Conservation (phyloP, 2,329 filamentous ascomycete genomes). For the Aspergillus quadricinctus region DNA sequence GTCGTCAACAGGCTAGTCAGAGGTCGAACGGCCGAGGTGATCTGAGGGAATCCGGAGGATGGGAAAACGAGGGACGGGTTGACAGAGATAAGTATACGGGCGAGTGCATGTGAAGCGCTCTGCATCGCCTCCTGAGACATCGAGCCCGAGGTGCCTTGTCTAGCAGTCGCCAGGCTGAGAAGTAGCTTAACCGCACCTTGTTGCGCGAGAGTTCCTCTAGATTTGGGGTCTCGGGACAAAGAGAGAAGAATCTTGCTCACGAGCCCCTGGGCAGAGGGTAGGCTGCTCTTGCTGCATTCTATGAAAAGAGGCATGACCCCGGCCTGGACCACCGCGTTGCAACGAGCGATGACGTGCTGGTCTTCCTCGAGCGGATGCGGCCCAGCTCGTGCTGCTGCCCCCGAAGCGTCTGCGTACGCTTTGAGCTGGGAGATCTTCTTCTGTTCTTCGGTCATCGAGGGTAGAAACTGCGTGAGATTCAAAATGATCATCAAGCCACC, state of each 20-base stretch:
- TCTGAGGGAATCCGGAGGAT: slow-evolving; percentile 64
- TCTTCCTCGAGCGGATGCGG: slow-evolving; percentile 70
- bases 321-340: slow-evolving; percentile 72
- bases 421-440: slow-evolving; percentile 89
- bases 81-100: slow-evolving; percentile 79
- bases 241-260: slow-evolving; percentile 73
- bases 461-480: slow-evolving; percentile 79
- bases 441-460: slow-evolving; percentile 78
- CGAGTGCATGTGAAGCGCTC: slow-evolving; percentile 72
- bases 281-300: slow-evolving; percentile 63
- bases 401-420: slow-evolving; percentile 83
- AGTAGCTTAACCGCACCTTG: slow-evolving; percentile 89
- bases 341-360: slow-evolving; percentile 68
- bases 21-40: slow-evolving; percentile 76
- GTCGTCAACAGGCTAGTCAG: slow-evolving; percentile 69
- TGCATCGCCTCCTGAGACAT: slow-evolving; percentile 42
- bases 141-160: slow-evolving; percentile 36
- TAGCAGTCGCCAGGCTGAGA: slow-evolving; percentile 59
- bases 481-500: slow-evolving; percentile 79
- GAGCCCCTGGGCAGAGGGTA: slow-evolving; percentile 66
- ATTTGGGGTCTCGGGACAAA: slow-evolving; percentile 66
- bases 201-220: slow-evolving; percentile 78
- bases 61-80: slow-evolving; percentile 83
- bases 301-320: slow-evolving; percentile 74
- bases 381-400: slow-evolving; percentile 59